Evolutionary conservation across 805 yeast genomes (phyloP), one percentile per base, ranked within the genome.

Genomic region (Kodamaea hsintzibuensis): DNA sequence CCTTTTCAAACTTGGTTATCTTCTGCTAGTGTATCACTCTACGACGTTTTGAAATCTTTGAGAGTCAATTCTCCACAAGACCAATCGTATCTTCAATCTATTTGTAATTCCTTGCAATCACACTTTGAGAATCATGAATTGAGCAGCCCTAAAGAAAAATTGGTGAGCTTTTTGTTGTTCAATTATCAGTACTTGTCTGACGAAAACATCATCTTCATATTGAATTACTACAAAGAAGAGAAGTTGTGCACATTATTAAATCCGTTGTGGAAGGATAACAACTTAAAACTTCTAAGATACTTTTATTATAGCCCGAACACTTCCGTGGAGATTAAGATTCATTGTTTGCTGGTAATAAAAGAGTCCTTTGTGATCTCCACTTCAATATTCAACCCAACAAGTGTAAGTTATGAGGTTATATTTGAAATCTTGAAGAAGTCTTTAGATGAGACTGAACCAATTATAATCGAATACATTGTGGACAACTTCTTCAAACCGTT

Each of bases 231-330:
- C 62, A 67, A 70, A 3, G 71, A 73, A 10, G 81, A 81, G 50
- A 76, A 79, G 51, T 62, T 78, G 30, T 86, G 92, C 61, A 75
- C 84, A 2, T 80, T 83, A 9, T 63, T 84, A 5, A 67, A 79
- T 30, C 71, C 78, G 0, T 65, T 74, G 7, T 86, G 91, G 89
- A 68, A 69, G 47, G 73, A 67, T 1, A 81, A 82, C 57, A 69
- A 82, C 42, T 64, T 66, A 6, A 65, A 68, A 30, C 59, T 86
- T 1, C 64, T 85, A 37, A 68, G 72, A n/a, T 69, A 72, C 6
- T 84, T 81, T 60, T 78, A 71, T 61, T 62, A 67, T 61, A 63
- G 62, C 30, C 51, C 59, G 0, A 56, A 49, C 12, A 58, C 64
- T 6, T 22, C 38, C 3, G 45, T 60, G 0, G 65, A 62, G 5